Evolutionary conservation across 2,329 filamentous ascomycete species (phyloP), one percentile per base, ranked within the genome.

Genomic region (Alternaria novae-zelandiae): DNA sequence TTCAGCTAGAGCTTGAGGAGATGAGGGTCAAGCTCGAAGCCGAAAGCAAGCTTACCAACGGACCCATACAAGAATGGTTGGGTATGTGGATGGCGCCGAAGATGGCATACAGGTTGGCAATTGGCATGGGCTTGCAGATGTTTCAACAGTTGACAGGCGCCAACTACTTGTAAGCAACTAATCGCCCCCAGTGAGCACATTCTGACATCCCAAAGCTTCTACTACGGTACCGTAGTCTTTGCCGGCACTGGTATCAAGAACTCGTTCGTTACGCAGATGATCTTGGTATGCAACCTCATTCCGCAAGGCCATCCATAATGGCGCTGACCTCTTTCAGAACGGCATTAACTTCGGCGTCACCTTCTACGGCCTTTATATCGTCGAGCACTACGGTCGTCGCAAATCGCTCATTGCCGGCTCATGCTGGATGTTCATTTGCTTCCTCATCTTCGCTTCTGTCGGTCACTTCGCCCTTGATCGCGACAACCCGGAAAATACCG

Each of bases 101-200:
- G 70, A 93, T 91, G 84, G 72, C 87, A 6, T 88, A 90, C 76
- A 84, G 90, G 26, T 87, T 87, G 2, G 55, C 86, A 0, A 81
- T 91, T 0, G 89, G 89, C 20, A 86, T 91, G 51, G 77, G 82
- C 10, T 83, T 91, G 7, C 88, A 90, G 77, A 85, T 87, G 54
- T 86, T 88, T 13, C 89, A 91, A 76, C 90, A 91, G 74, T 81
- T 91, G 7, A 91, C 88, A 2, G 89, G 89, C 20, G 66, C 68
- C 12, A 64, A 70, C 13, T 90, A 88, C 79, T 67, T 68, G 59
- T 62, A 43, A 47, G 60, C 17, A 15, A 8, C 8, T 11, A 5
- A 6, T 13, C 12, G n/a, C 4, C 8, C 3, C 12, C 13, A 3
- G 5, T 12, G 12, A 36, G 10, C 12, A 11, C 2, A 43, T 15